These are phyloP conservation scores for Tylopilus vinaceipallidus DNA, from an alignment of 768 basidiomycete genomes.

Conservation along the genomic window DNA sequence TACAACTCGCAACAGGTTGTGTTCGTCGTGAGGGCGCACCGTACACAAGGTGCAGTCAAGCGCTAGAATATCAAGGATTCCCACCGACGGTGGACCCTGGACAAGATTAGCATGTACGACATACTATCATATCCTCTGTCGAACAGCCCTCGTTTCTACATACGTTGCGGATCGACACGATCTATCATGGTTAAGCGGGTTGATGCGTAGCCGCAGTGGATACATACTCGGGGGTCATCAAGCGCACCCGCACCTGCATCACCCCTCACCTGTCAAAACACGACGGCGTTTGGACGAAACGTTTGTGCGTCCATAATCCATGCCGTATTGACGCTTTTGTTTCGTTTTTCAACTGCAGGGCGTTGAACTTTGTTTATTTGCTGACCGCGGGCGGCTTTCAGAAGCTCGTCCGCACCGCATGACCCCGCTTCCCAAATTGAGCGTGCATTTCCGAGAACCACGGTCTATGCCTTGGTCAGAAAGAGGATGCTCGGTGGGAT, in stretches of 20 bases:
- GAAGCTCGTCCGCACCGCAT: neutral
- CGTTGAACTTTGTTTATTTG: neutral
- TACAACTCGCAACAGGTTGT: neutral
- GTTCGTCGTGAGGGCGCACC: neutral
- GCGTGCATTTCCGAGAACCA: constrained; percentile 2
- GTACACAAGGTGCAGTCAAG: neutral
- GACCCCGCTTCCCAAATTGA: neutral
- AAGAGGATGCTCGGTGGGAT: neutral
- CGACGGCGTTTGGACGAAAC: too few species aligned
- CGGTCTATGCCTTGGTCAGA: neutral
- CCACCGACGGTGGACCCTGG: neutral
- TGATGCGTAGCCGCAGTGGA: neutral
- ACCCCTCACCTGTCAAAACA: too few species aligned
- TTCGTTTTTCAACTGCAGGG: neutral
- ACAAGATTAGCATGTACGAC: neutral
- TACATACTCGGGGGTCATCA: too few species aligned
- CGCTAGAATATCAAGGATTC: neutral
- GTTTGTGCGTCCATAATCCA: too few species aligned
- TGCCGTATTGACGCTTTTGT: neutral
- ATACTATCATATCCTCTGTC: neutral
- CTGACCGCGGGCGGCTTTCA: neutral
- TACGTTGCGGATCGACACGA: neutral
- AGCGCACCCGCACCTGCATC: neutral
- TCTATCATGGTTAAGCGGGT: neutral
- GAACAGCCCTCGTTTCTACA: neutral